Conservation (phyloP, 129 eudicot species). For the Pseudognaphalium luteoalbum region DNA sequence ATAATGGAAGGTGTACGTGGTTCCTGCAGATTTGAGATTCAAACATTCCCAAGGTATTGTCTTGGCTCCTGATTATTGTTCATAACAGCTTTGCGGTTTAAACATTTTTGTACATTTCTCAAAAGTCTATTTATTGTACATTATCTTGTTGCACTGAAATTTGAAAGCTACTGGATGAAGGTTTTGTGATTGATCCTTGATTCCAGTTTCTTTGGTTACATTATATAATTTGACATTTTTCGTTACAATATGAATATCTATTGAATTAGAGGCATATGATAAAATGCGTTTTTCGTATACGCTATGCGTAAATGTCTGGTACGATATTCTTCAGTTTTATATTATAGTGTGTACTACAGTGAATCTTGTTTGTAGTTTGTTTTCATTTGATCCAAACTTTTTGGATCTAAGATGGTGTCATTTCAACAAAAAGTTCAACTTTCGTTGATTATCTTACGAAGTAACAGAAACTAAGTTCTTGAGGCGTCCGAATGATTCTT, state of each 20-base stretch:
- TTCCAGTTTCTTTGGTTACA: background rate
- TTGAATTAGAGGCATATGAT: constrained; percentile 6
- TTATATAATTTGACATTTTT: background rate
- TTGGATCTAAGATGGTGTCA: constrained; percentile 1
- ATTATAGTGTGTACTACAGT: background rate
- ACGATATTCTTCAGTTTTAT: background rate
- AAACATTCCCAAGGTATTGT: constrained; percentile 27
- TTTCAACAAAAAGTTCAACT: background rate
- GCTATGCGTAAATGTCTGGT: background rate
- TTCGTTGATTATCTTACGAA: background rate
- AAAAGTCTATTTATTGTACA: constrained; percentile 36
- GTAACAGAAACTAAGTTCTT: background rate
- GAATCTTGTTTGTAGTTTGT: background rate
- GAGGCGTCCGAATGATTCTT: no score
- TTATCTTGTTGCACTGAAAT: constrained; percentile 31
- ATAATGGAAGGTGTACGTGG: constrained; percentile 37
- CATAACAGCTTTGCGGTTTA: constrained; percentile 35
- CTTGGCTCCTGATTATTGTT: constrained; percentile 27
- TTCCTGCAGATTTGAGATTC: constrained; percentile 29
- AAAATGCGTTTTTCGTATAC: background rate
- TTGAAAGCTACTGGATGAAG: constrained; percentile 2
- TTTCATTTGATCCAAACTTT: background rate
- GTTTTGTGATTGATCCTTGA: constrained; percentile 13
- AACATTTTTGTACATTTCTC: constrained; percentile 41
- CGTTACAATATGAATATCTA: background rate